A percentile compares a stretch with the other conserved stretches of the same genome.
These are phyloP conservation scores for Phaeosphaeriaceae sp. DNA, from an alignment of 2,329 filamentous ascomycete genomes.

Conservation along the genomic window DNA sequence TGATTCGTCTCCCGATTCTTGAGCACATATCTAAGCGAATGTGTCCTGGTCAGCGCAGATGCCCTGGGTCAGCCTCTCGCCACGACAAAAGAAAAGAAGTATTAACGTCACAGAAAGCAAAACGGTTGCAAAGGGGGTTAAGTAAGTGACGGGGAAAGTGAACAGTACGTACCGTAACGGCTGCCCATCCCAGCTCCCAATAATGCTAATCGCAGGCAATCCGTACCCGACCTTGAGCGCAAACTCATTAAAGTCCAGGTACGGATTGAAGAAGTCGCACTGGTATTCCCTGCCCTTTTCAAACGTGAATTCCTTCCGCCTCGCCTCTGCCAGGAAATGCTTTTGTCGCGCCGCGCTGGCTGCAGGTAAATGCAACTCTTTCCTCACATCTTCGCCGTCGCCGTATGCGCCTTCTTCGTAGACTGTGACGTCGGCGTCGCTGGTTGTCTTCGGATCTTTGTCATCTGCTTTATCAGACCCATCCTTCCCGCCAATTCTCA, in stretches of 20 bases:
- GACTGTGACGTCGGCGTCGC: conserved; percentile 25
- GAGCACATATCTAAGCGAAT: conserved; percentile 88
- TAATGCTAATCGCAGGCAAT: conserved; percentile 76
- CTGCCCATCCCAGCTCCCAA: conserved; percentile 83
- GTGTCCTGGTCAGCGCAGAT: conserved; percentile 65
- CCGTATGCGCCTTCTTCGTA: conserved; percentile 61
- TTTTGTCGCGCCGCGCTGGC: conserved; percentile 61
- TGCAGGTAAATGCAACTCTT: conserved; percentile 50
- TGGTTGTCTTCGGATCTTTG: conserved; percentile 34
- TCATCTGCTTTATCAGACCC: too few relatives aligned
- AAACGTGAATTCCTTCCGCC: conserved; percentile 66
- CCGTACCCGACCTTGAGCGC: conserved; percentile 61
- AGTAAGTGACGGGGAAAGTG: not conserved
- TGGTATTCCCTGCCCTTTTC: conserved; percentile 67
- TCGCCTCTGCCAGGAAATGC: conserved; percentile 64
- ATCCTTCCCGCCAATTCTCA: conserved; percentile 66
- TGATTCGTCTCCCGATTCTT: conserved; percentile 78
- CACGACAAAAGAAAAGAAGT: conserved; percentile 42
- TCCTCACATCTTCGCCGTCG: conserved; percentile 51
- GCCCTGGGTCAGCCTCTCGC: conserved; percentile 14
- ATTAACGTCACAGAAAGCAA: conserved; percentile 31
- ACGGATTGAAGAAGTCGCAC: conserved; percentile 87
- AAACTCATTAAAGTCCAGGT: conserved; percentile 85
- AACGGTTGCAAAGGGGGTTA: not conserved
- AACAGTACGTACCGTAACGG: conserved; percentile 65